A percentile compares a stretch with the other conserved stretches of the same genome.
Evolutionary conservation across 2,329 filamentous ascomycete species (phyloP).

Genomic region (Acrocalymma vagum): DNA sequence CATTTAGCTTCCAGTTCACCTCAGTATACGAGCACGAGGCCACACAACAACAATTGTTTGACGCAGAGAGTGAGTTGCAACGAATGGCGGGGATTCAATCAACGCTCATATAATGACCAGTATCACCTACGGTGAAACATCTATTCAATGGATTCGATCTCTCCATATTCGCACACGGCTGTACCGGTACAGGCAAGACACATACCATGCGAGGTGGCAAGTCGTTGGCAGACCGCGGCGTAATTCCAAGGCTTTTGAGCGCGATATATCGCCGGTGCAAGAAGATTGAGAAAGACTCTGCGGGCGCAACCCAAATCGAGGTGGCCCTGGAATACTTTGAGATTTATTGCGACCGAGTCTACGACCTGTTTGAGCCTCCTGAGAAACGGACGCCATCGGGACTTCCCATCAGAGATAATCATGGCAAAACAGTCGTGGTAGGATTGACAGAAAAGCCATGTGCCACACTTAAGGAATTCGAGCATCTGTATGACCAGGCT

Average conservation of each 20-base stretch:
- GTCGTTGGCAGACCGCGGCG: conserved; percentile 83
- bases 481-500: conserved; percentile 86
- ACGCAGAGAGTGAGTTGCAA: conserved; percentile 75
- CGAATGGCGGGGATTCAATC: not conserved
- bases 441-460: conserved; percentile 86
- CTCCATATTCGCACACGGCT: conserved; percentile 91
- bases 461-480: conserved; percentile 87
- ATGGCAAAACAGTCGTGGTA: conserved; percentile 86
- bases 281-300: conserved; percentile 83
- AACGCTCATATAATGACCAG: conserved; percentile 57
- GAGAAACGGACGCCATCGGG: conserved; percentile 87
- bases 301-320: conserved; percentile 73
- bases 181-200: conserved; percentile 93
- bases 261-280: conserved; percentile 84
- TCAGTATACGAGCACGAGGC: conserved; percentile 84
- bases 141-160: conserved; percentile 79
- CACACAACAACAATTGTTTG: conserved; percentile 87
- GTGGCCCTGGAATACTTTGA: conserved; percentile 92
- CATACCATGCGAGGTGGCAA: conserved; percentile 95
- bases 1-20: conserved; percentile 95
- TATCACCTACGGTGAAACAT: conserved; percentile 88
- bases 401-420: conserved; percentile 83
- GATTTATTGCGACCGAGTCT: conserved; percentile 97
- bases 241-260: conserved; percentile 86
- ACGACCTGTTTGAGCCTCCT: conserved; percentile 84